phyloP scores from a whole-genome alignment of 2,329 filamentous ascomycete genomes.

The Shiraia sp. region DNA sequence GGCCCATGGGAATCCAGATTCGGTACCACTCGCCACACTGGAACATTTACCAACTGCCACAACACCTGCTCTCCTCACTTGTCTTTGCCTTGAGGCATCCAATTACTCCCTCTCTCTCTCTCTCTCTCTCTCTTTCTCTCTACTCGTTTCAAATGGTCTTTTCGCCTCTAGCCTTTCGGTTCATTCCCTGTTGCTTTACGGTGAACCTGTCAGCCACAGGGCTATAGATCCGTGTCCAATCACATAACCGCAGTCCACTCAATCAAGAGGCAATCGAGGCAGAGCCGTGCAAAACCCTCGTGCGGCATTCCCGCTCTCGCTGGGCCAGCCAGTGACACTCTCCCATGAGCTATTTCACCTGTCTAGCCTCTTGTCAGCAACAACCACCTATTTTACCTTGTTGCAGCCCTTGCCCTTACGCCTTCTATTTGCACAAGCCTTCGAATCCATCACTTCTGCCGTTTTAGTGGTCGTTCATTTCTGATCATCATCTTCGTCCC shows the following conservation, averaged over 20 bases:
- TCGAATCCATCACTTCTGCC: constrained; percentile 28
- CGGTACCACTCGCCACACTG: constrained; percentile 42
- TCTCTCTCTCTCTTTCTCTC: constrained; percentile 14
- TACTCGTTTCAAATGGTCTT: no score
- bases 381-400: constrained; percentile 29
- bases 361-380: constrained; percentile 24
- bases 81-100: constrained; percentile 20
- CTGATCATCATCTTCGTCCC: constrained; percentile 43
- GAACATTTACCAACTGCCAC: constrained; percentile 25
- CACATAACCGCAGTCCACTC: constrained; percentile 17
- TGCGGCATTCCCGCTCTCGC: constrained; percentile 36
- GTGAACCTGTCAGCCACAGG: constrained; percentile 35
- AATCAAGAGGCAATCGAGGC: constrained; percentile 40
- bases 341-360: constrained; percentile 25
- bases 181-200: constrained; percentile 34
- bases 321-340: constrained; percentile 27
- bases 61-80: constrained; percentile 20
- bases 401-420: constrained; percentile 32
- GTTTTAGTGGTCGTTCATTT: constrained; percentile 40
- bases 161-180: constrained; percentile 43
- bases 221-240: constrained; percentile 32
- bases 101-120: constrained; percentile 15
- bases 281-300: constrained; percentile 34
- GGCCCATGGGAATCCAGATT: constrained; percentile 43
- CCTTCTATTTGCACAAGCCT: constrained; percentile 39